These are phyloP conservation scores for Carpinus fangiana DNA, from an alignment of 306 rosid species.

Conservation along the genomic window DNA sequence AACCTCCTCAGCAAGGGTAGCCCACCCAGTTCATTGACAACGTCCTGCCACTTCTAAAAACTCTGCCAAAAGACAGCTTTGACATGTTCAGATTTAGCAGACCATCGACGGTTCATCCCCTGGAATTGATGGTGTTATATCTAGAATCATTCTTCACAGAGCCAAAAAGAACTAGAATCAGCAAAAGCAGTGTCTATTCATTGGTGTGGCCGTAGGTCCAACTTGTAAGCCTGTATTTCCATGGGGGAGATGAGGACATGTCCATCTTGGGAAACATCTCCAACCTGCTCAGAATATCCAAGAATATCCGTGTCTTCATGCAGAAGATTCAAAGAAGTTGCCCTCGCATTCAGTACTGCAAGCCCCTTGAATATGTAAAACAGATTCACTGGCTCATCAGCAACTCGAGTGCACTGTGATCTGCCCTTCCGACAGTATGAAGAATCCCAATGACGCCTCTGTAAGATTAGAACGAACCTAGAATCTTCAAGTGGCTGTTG, in stretches of 20 bases:
- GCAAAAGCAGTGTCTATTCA: conserved; percentile 24
- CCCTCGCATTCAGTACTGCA: conserved; percentile 51
- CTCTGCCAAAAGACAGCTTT: conserved; percentile 28
- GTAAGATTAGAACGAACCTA: conserved; percentile 67
- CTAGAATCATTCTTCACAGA: conserved; percentile 9
- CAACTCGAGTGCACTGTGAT: conserved; percentile 68
- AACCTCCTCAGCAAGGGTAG: conserved; percentile 23
- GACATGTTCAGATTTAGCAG: conserved; percentile 17
- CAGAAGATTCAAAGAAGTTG: conserved; percentile 80
- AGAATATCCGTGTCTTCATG: conserved; percentile 83
- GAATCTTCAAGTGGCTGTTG: conserved; percentile 57
- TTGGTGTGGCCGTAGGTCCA: conserved; percentile 57
- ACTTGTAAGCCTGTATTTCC: conserved; percentile 92
- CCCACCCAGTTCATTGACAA: conserved; percentile 16
- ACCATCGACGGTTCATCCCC: conserved; percentile 24
- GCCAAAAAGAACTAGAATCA: conserved; percentile 28
- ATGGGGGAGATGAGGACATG: conserved; percentile 71
- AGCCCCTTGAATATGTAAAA: conserved; percentile 65
- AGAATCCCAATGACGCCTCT: conserved; percentile 76
- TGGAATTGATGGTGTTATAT: conserved; percentile 6
- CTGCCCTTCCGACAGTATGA: conserved; percentile 86
- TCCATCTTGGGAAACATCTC: conserved; percentile 69
- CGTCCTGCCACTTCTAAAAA: background rate
- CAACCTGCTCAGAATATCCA: conserved; percentile 64
- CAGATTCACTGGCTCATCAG: conserved; percentile 64